Evolutionary conservation across 2,329 filamentous ascomycete genomes (phyloP).

Genomic region (Aspergillus udagawae): DNA sequence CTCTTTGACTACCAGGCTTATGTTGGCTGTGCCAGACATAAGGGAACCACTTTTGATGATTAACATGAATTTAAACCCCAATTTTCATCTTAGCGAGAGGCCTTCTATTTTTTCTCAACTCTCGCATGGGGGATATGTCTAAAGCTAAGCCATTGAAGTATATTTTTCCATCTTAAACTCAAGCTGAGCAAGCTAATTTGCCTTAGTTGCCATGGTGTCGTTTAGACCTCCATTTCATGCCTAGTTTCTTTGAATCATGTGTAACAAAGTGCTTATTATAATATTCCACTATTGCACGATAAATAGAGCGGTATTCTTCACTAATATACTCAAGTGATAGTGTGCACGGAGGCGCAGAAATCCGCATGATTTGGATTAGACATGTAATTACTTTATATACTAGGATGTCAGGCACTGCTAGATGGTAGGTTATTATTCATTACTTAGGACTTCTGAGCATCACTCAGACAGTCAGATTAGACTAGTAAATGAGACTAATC

Average conservation of each 20-base stretch:
- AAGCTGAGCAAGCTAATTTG: not conserved
- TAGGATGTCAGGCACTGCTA: not conserved
- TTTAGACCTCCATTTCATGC: not conserved
- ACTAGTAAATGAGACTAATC: too few relatives aligned
- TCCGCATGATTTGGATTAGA: not conserved
- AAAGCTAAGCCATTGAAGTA: not conserved
- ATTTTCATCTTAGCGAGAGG: not conserved
- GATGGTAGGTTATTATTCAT: not conserved
- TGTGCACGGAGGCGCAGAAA: not conserved
- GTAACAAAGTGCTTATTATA: not conserved
- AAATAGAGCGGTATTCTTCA: not conserved
- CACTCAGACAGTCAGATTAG: too few relatives aligned
- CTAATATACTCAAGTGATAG: not conserved
- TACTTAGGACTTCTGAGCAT: too few relatives aligned
- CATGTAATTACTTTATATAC: not conserved
- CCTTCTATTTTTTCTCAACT: not conserved
- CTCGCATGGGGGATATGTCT: not conserved
- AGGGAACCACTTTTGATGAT: not conserved
- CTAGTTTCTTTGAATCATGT: not conserved
- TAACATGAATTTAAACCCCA: not conserved
- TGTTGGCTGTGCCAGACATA: not conserved
- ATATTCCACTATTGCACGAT: not conserved
- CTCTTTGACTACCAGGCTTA: not conserved
- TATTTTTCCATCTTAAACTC: not conserved
- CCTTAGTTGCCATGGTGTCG: not conserved